Base-by-base conservation (phyloP, 495 filamentous ascomycete genomes). In the Talaromyces stipitatus region DNA sequence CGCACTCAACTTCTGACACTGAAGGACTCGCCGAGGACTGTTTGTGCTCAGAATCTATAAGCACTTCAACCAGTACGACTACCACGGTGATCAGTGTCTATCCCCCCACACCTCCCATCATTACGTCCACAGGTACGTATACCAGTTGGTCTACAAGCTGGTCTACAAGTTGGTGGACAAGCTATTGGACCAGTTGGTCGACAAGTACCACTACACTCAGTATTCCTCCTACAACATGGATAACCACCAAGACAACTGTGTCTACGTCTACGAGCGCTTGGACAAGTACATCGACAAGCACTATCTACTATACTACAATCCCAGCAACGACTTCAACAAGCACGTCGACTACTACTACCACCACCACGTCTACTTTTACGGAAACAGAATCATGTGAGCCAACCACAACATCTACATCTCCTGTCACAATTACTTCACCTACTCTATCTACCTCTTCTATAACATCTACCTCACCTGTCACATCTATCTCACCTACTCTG, bases 311-410 rank as follows among this genome's bases (percentile, higher is more conserved):
- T 11, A 53, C 46, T 38, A 18, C 11, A 8, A 43, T n/a, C 12
- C 14, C 46, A 22, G 24, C 12, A 11, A n/a, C 5, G 33, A 30
- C 46, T 12, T 29, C 50, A 22, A 48, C 46, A 29, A 54, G 12
- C 33, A 54, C 56, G 10, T 23, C 32, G 5, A 57, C 58, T 8
- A 57, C 32, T 30, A 60, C 41, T 28, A 18, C 20, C 2, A 60
- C 58, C 3, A 51, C 51, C 18, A 58, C 58, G 9, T 32, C 41
- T 14, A 24, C 45, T 24, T 48, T 26, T 0, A 48, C 45, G 10
- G 45, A 48, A 26, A 48, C 24, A 18, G 45, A 24, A 12, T 33
- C 30, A 6, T 24, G 45, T n/a, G 24, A 26, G 20, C 24, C 24
- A 28, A 16, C 22, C n/a, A 54, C 10, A 4, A 38, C 26, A 12